A percentile compares a stretch with the other conserved stretches of the same genome.
Conservation (phyloP, 2,329 filamentous ascomycete species). For the Rhinocladiella similis region DNA sequence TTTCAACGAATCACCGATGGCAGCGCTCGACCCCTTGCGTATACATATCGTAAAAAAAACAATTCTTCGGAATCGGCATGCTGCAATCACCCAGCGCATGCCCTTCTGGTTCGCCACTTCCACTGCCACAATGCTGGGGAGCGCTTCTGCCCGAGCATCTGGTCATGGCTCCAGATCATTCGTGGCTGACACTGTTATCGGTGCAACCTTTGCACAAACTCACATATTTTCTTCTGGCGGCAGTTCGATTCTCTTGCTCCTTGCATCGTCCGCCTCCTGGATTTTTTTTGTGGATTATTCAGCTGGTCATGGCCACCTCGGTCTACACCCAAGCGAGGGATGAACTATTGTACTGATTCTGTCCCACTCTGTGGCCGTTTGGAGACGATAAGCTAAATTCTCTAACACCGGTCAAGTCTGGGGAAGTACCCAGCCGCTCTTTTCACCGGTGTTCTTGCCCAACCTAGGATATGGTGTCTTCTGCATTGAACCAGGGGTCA, state of each 20-base stretch:
- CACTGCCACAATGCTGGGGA: conserved; percentile 1
- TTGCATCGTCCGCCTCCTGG: conserved; percentile 1
- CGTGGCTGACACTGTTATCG: not conserved
- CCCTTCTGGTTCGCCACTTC: not conserved
- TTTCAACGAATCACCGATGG: not conserved
- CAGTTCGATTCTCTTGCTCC: not conserved
- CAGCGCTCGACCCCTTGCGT: not conserved
- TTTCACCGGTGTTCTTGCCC: conserved; percentile 5
- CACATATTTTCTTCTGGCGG: not conserved
- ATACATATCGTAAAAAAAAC: not conserved
- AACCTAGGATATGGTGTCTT: not conserved
- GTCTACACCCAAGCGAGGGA: conserved; percentile 20
- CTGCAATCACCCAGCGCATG: not conserved
- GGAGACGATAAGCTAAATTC: not conserved
- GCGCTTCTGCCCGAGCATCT: not conserved
- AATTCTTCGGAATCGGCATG: not conserved
- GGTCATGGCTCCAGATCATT: not conserved
- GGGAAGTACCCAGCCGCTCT: conserved; percentile 12
- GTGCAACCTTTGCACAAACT: not conserved
- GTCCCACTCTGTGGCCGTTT: not conserved
- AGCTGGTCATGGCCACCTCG: conserved; percentile 1
- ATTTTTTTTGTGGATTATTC: not conserved
- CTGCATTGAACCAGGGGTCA: conserved; percentile 4
- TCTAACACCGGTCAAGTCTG: conserved; percentile 10
- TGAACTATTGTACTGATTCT: not conserved